Percentiles rank a stretch among this genome's conserved stretches.
Conservation (phyloP, 202 grass and related monocot genomes). For the Setaria italica region DNA sequence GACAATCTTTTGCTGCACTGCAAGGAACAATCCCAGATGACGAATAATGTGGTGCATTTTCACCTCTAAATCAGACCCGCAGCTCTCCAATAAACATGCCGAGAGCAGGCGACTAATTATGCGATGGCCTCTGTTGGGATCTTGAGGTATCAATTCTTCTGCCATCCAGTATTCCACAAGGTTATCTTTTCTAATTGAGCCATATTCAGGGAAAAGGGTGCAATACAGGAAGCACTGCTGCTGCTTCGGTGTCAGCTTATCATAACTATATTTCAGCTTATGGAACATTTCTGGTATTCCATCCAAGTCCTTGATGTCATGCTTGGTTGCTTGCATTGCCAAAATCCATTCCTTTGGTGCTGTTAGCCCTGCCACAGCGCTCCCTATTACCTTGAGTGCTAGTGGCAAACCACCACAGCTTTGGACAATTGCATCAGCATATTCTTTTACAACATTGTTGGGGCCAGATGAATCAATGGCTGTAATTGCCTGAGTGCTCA, state of each 20-base stretch:
- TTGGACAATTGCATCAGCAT: conserved; percentile 45
- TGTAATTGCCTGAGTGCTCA: conserved; percentile 38
- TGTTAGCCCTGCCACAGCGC: conserved; percentile 52
- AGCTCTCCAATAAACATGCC: conserved; percentile 53
- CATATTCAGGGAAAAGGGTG: conserved; percentile 65
- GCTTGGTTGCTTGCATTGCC: conserved; percentile 31
- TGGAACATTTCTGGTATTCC: conserved; percentile 58
- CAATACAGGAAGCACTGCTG: conserved; percentile 71
- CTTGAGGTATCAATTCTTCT: conserved; percentile 52
- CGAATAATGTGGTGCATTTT: conserved; percentile 74
- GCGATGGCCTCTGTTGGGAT: conserved; percentile 38
- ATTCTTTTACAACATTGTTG: conserved; percentile 20
- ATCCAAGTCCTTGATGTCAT: conserved; percentile 36
- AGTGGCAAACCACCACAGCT: conserved; percentile 66
- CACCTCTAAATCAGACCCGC: conserved; percentile 45
- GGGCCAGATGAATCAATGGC: conserved; percentile 16
- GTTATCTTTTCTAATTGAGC: conserved; percentile 62
- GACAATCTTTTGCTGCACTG: conserved; percentile 44
- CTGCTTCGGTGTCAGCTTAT: conserved; percentile 39
- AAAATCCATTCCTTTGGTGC: conserved; percentile 46
- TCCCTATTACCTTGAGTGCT: conserved; percentile 59
- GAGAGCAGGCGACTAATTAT: conserved; percentile 51
- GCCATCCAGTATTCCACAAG: conserved; percentile 77
- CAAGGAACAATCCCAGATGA: conserved; percentile 47
- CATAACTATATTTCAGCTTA: conserved; percentile 62